phyloP scores from a whole-genome alignment of 2,329 filamentous ascomycete genomes.

The Emergomyces pasteurianus region DNA sequence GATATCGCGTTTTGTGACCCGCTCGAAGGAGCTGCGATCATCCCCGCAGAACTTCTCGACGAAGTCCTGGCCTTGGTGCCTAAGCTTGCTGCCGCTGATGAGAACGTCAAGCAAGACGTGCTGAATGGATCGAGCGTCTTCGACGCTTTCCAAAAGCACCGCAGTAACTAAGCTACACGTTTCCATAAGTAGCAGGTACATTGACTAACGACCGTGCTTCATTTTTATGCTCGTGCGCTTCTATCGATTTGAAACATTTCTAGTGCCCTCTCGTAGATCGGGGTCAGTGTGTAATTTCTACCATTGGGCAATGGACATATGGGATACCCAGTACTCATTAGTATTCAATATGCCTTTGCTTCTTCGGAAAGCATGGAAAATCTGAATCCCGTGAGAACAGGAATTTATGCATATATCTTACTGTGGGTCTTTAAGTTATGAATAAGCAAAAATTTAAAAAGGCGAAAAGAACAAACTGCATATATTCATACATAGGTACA shows the following conservation, averaged over 20 bases:
- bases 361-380: neutral
- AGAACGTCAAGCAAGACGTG: constrained; percentile 55
- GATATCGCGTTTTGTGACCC: constrained; percentile 61
- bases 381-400: neutral
- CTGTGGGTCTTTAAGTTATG: neutral
- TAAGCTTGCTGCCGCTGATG: constrained; percentile 40
- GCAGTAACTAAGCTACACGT: constrained; percentile 12
- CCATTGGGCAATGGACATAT: neutral
- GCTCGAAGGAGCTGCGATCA: constrained; percentile 56
- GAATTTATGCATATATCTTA: neutral
- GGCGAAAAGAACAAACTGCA: neutral
- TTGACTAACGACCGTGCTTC: too few species aligned
- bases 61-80: constrained; percentile 52
- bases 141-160: constrained; percentile 53
- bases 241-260: neutral
- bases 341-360: neutral
- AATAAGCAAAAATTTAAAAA: too few species aligned
- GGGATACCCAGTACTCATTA: neutral
- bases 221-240: neutral
- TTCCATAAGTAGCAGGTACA: neutral
- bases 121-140: constrained; percentile 47
- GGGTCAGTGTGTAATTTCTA: neutral
- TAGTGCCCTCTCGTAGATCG: neutral
- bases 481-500: neutral
- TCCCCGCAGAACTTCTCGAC: constrained; percentile 49